Evolutionary conservation across 2,329 filamentous ascomycete species (phyloP).

Genomic region (Xylaria hypoxylon): DNA sequence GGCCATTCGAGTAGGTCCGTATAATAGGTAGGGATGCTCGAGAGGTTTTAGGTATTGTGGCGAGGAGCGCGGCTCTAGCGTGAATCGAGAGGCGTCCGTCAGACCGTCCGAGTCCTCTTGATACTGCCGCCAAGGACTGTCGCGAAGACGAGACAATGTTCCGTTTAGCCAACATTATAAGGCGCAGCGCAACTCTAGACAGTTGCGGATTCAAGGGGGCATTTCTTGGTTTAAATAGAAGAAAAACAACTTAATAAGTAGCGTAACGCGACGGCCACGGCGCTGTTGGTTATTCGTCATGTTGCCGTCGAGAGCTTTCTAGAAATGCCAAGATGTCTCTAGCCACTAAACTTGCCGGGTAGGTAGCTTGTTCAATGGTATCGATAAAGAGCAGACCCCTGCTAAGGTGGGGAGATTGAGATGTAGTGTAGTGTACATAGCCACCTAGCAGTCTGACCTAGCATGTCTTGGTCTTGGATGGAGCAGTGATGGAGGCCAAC

Average conservation of each 20-base stretch:
- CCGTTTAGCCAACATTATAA: conserved; percentile 55
- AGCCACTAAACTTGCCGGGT: conserved; percentile 5
- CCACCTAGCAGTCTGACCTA: no score
- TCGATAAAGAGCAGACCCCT: conserved; percentile 39
- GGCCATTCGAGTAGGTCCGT: conserved; percentile 73
- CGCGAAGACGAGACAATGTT: conserved; percentile 53
- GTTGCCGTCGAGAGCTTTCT: conserved; percentile 47
- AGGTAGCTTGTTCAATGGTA: conserved; percentile 14
- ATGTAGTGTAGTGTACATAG: no score
- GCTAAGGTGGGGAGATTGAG: background rate
- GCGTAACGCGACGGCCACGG: conserved; percentile 23
- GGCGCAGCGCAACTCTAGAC: background rate
- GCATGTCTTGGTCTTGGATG: no score
- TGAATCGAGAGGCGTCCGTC: conserved; percentile 40
- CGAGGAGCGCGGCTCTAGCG: conserved; percentile 45
- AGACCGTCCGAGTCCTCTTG: conserved; percentile 43
- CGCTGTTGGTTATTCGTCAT: conserved; percentile 19
- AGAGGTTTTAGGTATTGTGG: conserved; percentile 35
- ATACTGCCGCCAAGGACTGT: conserved; percentile 50
- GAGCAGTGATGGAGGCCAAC: background rate
- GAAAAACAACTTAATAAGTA: conserved; percentile 33
- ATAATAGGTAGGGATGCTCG: conserved; percentile 40
- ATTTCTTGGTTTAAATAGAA: background rate
- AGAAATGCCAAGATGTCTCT: conserved; percentile 44
- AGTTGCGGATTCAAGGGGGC: background rate